Conservation (phyloP, 306 rosid species). For the Leucaena leucocephala region DNA sequence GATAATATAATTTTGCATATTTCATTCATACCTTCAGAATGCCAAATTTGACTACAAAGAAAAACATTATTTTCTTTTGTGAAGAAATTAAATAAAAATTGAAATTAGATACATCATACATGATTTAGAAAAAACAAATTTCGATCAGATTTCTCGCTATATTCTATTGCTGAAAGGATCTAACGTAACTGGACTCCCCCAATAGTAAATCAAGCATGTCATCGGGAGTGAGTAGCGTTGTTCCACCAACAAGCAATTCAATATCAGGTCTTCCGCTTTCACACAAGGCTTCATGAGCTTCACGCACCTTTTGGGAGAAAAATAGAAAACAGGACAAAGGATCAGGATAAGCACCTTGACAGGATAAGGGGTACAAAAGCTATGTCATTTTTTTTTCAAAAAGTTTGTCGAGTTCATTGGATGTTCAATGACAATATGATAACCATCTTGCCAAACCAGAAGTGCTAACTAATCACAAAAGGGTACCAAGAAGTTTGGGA, state of each 20-base stretch:
- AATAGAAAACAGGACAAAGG: not conserved
- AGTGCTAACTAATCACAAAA: constrained; percentile 5
- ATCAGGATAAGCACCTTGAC: not conserved
- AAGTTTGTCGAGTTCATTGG: not conserved
- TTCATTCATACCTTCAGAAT: not conserved
- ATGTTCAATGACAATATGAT: constrained; percentile 5
- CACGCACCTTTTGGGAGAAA: constrained; percentile 62
- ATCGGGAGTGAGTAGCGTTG: constrained; percentile 74
- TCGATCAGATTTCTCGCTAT: constrained; percentile 29
- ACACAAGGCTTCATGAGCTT: constrained; percentile 81
- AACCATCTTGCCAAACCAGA: constrained; percentile 13
- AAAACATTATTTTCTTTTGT: not conserved
- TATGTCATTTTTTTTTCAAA: not conserved
- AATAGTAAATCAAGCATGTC: constrained; percentile 74
- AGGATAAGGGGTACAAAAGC: not conserved
- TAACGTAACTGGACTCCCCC: constrained; percentile 64
- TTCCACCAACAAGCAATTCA: constrained; percentile 89
- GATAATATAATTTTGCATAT: constrained; percentile 5
- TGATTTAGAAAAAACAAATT: constrained; percentile 28
- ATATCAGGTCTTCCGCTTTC: constrained; percentile 88
- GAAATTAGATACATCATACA: constrained; percentile 23
- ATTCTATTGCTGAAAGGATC: constrained; percentile 28
- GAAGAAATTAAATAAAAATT: constrained; percentile 23
- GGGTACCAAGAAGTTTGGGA: not conserved
- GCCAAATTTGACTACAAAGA: not conserved